phyloP scores from a whole-genome alignment of 352 stramenopile species.

The Pythium utonaiense region DNA sequence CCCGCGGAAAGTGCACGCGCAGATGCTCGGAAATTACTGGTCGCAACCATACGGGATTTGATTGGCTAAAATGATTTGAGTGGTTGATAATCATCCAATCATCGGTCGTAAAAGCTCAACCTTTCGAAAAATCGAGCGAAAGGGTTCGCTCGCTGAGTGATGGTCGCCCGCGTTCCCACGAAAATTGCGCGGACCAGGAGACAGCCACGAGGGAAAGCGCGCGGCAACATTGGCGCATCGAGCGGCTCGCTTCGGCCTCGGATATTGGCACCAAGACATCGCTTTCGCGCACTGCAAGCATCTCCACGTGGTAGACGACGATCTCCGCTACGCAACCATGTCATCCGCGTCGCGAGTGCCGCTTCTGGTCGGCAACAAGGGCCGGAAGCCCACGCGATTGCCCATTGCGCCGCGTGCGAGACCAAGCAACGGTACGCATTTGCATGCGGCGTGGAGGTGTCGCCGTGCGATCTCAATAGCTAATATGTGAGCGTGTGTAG shows the following conservation, averaged over 20 bases:
- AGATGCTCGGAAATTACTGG: conserved; percentile 18
- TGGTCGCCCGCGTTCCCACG: conserved; percentile 22
- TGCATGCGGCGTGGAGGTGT: background rate
- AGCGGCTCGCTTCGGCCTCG: background rate
- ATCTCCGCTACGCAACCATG: conserved; percentile 28
- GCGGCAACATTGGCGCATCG: background rate
- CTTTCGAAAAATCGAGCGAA: conserved; percentile 18
- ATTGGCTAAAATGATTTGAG: conserved; percentile 14
- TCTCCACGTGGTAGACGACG: background rate
- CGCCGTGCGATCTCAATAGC: background rate
- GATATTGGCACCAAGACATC: conserved; percentile 9
- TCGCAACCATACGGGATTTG: background rate
- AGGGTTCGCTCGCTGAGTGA: conserved; percentile 14
- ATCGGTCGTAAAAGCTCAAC: background rate
- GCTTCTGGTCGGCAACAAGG: conserved; percentile 69
- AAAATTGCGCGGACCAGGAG: conserved; percentile 18
- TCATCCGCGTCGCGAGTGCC: conserved; percentile 58
- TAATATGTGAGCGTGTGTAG: conserved; percentile 5
- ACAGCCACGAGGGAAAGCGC: conserved; percentile 6
- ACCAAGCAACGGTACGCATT: conserved; percentile 50
- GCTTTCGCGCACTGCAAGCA: background rate
- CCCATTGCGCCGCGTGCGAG: conserved; percentile 64
- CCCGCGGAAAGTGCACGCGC: background rate
- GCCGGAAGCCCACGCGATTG: conserved; percentile 62
- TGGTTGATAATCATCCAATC: conserved; percentile 17